These are phyloP conservation scores for Metschnikowia cerradonensis DNA, from an alignment of 805 yeast species.

Conservation along the genomic window DNA sequence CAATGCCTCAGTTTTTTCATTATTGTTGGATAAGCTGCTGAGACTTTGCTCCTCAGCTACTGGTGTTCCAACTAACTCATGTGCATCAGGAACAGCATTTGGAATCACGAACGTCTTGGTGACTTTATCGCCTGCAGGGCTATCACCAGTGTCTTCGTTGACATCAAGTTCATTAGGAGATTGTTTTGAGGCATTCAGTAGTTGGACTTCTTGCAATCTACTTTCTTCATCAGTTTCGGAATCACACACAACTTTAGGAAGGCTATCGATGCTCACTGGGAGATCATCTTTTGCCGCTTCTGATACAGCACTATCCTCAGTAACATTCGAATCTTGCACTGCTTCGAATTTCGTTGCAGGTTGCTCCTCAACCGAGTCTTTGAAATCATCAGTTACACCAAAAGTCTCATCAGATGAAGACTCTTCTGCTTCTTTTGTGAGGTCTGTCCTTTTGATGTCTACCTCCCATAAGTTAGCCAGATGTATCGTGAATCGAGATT, in stretches of 20 bases:
- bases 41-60: not conserved
- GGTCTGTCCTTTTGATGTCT: slow-evolving; percentile 1
- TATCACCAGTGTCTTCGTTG: not conserved
- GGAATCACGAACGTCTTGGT: not conserved
- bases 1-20: not conserved
- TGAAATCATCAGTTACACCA: not conserved
- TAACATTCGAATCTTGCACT: too few relatives aligned
- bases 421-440: not conserved
- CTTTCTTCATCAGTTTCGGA: not conserved
- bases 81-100: not conserved
- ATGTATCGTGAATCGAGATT: slow-evolving; percentile 30
- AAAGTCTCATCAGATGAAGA: not conserved
- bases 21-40: not conserved
- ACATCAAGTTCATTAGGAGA: not conserved
- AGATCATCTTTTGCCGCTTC: too few relatives aligned
- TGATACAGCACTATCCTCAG: not conserved
- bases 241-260: not conserved
- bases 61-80: not conserved
- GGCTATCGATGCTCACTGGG: not conserved
- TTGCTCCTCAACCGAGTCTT: not conserved
- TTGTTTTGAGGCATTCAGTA: not conserved
- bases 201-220: not conserved
- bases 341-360: not conserved
- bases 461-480: slow-evolving; percentile 38
- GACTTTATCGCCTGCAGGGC: not conserved